Conservation (phyloP, 768 basidiomycete genomes). For the Rhizopogon vulgaris region DNA sequence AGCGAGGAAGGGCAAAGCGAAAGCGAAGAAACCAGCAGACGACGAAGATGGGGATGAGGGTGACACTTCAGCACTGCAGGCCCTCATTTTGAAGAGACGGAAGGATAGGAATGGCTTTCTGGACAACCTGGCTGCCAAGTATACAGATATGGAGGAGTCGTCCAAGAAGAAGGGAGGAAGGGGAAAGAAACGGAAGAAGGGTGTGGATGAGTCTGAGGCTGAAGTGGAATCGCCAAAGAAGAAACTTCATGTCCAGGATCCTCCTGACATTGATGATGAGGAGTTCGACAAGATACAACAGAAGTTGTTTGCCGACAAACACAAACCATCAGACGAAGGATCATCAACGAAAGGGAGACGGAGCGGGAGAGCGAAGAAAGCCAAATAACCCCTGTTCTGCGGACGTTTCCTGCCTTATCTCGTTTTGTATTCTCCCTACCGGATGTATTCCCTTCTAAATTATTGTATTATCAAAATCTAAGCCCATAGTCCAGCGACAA, state of each 20-base stretch:
- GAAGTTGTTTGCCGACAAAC: conserved; percentile 44
- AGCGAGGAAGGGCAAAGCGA: conserved; percentile 49
- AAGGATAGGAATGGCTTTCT: conserved; percentile 68
- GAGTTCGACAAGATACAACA: conserved; percentile 59
- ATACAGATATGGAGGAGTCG: conserved; percentile 40
- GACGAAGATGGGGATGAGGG: conserved; percentile 41
- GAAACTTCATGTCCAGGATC: conserved; percentile 36
- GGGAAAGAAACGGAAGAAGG: conserved; percentile 48
- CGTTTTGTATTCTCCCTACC: background rate
- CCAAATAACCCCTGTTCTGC: conserved; percentile 19
- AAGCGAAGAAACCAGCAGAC: conserved; percentile 31
- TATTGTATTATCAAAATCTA: background rate
- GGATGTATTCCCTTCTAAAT: background rate
- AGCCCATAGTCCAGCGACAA: no score
- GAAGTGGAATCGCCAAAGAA: conserved; percentile 42
- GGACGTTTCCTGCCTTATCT: background rate
- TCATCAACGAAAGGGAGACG: conserved; percentile 21
- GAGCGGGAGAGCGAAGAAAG: conserved; percentile 27
- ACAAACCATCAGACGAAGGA: conserved; percentile 22
- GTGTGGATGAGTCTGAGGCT: conserved; percentile 28
- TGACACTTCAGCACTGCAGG: conserved; percentile 67
- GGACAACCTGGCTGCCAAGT: conserved; percentile 70
- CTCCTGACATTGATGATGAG: conserved; percentile 60
- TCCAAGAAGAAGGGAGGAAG: conserved; percentile 37
- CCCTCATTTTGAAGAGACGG: conserved; percentile 74